Evolutionary conservation across 1,139 yeast genomes (phyloP), one percentile per base, ranked within the genome.

Genomic region (Saccharomyces pastorianus): DNA sequence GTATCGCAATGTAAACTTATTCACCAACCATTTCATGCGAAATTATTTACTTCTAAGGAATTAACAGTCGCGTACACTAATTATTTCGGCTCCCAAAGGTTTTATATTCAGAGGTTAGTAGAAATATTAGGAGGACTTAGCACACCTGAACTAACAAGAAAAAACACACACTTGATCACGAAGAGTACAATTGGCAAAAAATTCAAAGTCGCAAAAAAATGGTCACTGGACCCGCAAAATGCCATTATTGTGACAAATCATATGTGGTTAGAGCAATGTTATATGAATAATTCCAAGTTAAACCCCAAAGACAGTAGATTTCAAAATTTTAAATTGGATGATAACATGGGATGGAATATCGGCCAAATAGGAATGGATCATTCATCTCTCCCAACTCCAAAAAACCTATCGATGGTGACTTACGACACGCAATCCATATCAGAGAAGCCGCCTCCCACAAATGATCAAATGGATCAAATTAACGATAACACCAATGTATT

Each of bases 201-300:
- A 70, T 88, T 79, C 63, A 78, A 77, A 9, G 88, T 93, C 8
- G 96, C 95, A 0, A 68, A 73, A 34, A 72, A 72, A 47, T 87
- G 90, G 83, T 79, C 83, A 73, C 73, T 7, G 77, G 84, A 28
- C 50, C 42, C 9, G 11, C 50, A 47, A 25, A 29, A 7, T 28
- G 48, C 23, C 13, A 72, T 72, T 38, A 68, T 86, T 1, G 85
- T 88, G 0, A 38, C 44, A 38, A 90, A 86, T 64, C 96, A 88
- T 68, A 65, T 84, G 20, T 93, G 99, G 99, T 71, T 93, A n/a
- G 98, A 93, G 65, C 95, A 88, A 56, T 79, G 68, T 28, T 65
- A 63, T 51, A 54, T 53, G 46, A 23, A 25, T 1, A 59, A 59
- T n/a, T 46, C 46, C n/a, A 56, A 56, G 29, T 23, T 63, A 9